phyloP scores from a whole-genome alignment of 2,329 filamentous ascomycete species.

The Monilinia laxa region DNA sequence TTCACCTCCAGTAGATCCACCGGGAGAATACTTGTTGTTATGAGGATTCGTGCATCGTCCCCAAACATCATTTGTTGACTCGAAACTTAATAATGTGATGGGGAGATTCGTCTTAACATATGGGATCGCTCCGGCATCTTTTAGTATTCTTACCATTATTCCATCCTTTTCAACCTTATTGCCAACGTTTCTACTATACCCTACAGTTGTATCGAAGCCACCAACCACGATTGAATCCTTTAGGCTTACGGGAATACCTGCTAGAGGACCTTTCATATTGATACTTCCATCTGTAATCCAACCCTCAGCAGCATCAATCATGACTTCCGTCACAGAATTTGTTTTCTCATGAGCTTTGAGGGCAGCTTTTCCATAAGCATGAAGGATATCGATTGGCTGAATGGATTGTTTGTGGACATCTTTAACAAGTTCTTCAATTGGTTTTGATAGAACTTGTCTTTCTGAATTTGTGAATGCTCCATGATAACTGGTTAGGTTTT shows the following conservation, averaged over 20 bases:
- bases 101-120: conserved; percentile 93
- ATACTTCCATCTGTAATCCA: conserved; percentile 61
- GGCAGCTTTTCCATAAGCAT: conserved; percentile 82
- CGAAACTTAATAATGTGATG: conserved; percentile 57
- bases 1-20: conserved; percentile 74
- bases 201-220: conserved; percentile 81
- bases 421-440: conserved; percentile 75
- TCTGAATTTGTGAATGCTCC: conserved; percentile 64
- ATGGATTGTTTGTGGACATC: conserved; percentile 70
- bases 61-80: conserved; percentile 65
- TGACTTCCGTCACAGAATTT: conserved; percentile 85
- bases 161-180: conserved; percentile 78
- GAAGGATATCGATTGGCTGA: conserved; percentile 71
- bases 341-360: conserved; percentile 81
- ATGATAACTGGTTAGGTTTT: conserved; percentile 64
- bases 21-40: conserved; percentile 79
- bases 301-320: conserved; percentile 73
- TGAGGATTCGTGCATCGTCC: conserved; percentile 81
- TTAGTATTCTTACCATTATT: conserved; percentile 70
- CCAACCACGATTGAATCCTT: conserved; percentile 80
- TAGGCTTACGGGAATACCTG: conserved; percentile 81
- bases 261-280: conserved; percentile 78
- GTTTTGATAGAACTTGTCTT: conserved; percentile 64
- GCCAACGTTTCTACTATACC: conserved; percentile 70
- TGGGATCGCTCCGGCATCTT: conserved; percentile 83